Base-by-base conservation (phyloP, 441 rosid species). In the Capsella rubella region DNA sequence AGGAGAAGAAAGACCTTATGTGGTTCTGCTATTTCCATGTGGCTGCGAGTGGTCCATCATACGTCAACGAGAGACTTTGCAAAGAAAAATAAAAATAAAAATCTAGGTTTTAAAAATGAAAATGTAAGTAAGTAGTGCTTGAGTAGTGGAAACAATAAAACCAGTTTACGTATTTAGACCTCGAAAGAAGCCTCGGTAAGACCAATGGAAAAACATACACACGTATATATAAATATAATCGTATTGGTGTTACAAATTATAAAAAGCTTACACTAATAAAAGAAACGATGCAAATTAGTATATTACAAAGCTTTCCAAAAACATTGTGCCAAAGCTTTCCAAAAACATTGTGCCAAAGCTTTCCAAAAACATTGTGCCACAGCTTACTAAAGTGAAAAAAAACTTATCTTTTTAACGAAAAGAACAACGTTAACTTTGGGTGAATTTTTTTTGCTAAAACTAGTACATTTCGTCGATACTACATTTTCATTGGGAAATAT, bases 1-100 rank as follows among this genome's bases (percentile, higher is more conserved):
- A 67, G 34, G 63, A 43, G 25, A 67, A 67, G 69, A 67, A 69
- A 69, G 73, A 45, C 58, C 70, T 43, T 69, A 1, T 49, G 66
- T 72, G 65, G 51, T 61, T 56, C 65, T 77, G 80, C 40, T 35
- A 77, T 43, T 77, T 59, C 70, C 81, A 72, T 72, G 60, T 78
- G 81, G 70, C 18, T 34, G 42, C 65, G 31, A 53, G 77, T 77
- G 80, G 74, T 72, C 81, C 81, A 72, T 67, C 58, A 14, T 58
- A 37, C 46, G 31, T 53, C 47, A 8, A 51, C 28, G 21, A 37
- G 40, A 37, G 11, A 18, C 6, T 27, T 21, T 49, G 31, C 8
- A 42, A 32, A 34, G 37, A 34, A 3, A 0, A 2, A 21, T 21
- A 21, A 27, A 3, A 45, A 43, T 45, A 4, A 14, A 34, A 18